phyloP scores from a whole-genome alignment of 1,284 basidiomycete genomes.

The Ceratobasidium sp. region DNA sequence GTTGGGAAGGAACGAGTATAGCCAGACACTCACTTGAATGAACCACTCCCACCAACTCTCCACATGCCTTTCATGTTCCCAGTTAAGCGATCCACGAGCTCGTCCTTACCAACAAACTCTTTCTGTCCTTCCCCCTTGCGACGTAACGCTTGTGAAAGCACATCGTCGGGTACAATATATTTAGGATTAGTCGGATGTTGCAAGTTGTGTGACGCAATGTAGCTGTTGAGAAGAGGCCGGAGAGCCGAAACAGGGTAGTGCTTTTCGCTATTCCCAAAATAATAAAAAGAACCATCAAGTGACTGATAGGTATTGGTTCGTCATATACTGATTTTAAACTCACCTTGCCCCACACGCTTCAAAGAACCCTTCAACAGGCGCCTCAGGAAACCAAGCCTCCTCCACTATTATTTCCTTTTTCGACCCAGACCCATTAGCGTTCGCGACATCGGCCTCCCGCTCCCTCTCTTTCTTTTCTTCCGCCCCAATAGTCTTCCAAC shows the following conservation, averaged over 20 bases:
- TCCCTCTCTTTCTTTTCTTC: conserved; percentile 67
- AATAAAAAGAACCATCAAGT: neutral
- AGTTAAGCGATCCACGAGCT: conserved; percentile 67
- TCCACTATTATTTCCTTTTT: conserved; percentile 61
- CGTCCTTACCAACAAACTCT: conserved; percentile 80
- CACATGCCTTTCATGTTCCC: conserved; percentile 72
- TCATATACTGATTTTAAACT: conserved; percentile 57
- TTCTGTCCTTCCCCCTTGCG: conserved; percentile 55
- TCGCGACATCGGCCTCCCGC: conserved; percentile 54
- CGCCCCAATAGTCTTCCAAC: conserved; percentile 74
- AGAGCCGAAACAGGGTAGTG: conserved; percentile 72
- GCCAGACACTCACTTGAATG: conserved; percentile 64
- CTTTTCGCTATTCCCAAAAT: conserved; percentile 63
- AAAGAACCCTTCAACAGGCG: conserved; percentile 71
- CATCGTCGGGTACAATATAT: conserved; percentile 76
- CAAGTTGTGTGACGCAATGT: conserved; percentile 73
- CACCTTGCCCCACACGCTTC: conserved; percentile 67
- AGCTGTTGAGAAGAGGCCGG: conserved; percentile 70
- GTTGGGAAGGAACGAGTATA: conserved; percentile 34
- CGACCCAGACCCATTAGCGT: conserved; percentile 61
- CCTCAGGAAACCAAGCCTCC: conserved; percentile 83
- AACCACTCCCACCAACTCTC: conserved; percentile 72
- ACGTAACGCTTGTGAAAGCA: conserved; percentile 54
- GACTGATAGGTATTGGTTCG: neutral
- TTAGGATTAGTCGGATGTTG: conserved; percentile 76